Percentiles rank a stretch among this genome's conserved stretches.
phyloP scores from a whole-genome alignment of 2,329 filamentous ascomycete genomes.

The Hypoxylon sp. region DNA sequence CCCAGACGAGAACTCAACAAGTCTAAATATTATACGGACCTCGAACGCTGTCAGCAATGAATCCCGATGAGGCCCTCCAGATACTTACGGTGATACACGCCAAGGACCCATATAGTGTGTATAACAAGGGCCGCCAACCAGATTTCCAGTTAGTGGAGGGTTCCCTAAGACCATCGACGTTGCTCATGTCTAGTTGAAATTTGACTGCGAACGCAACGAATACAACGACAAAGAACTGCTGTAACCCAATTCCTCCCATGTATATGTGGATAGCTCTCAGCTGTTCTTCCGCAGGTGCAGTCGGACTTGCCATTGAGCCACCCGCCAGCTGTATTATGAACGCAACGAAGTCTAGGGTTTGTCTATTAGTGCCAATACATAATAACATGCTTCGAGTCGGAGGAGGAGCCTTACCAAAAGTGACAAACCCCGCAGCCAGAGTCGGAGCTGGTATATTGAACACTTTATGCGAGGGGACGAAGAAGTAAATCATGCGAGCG shows the following conservation, averaged over 20 bases:
- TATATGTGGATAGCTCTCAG: conserved; percentile 61
- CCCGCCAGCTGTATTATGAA: conserved; percentile 57
- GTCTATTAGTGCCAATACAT: neutral
- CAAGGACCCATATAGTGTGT: conserved; percentile 56
- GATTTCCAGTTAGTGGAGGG: conserved; percentile 12
- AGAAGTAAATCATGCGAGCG: conserved; percentile 63
- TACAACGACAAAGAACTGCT: conserved; percentile 65
- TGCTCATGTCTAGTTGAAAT: conserved; percentile 56
- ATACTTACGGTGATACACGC: conserved; percentile 55
- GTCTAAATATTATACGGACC: conserved; percentile 68
- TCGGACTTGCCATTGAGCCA: conserved; percentile 51
- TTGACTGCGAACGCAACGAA: conserved; percentile 60
- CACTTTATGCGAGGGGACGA: conserved; percentile 57
- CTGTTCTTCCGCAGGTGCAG: conserved; percentile 49
- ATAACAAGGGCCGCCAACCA: conserved; percentile 49
- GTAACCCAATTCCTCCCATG: conserved; percentile 68
- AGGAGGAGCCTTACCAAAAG: conserved; percentile 49
- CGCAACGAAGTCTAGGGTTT: conserved; percentile 53
- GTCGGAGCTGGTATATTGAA: conserved; percentile 56
- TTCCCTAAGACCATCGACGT: conserved; percentile 33
- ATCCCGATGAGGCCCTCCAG: neutral
- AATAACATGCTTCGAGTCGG: neutral
- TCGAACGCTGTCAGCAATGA: conserved; percentile 42
- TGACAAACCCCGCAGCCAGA: conserved; percentile 59
- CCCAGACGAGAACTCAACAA: conserved; percentile 66